Evolutionary conservation across 192 early-diverging fungal genomes (phyloP), one percentile per base, ranked within the genome.

Genomic region (Entomortierella beljakovae): DNA sequence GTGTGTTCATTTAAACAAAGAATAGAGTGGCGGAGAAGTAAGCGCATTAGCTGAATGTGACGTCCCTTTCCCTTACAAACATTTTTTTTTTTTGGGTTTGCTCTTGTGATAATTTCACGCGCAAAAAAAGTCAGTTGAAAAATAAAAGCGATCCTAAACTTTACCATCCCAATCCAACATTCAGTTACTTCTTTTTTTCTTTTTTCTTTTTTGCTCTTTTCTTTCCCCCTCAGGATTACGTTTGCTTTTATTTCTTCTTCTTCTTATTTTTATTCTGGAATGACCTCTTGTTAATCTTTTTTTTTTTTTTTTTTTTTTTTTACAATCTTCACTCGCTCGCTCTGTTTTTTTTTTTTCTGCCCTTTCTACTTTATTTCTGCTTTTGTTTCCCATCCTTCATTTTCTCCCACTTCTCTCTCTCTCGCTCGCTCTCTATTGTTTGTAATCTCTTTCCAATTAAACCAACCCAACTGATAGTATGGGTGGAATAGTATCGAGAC

Each of bases 401-500:
- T 3, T 33, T 15, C 23, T 18, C 57, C 25, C 37, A 8, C 37
- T 38, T 38, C 37, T 13, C 37, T n/a, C n/a, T n/a, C n/a, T n/a
- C n/a, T n/a, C n/a, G n/a, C n/a, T n/a, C n/a, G n/a, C n/a, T n/a
- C n/a, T n/a, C n/a, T n/a, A n/a, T n/a, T n/a, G n/a, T n/a, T n/a
- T n/a, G n/a, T n/a, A n/a, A n/a, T n/a, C n/a, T n/a, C n/a, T n/a
- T n/a, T n/a, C n/a, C n/a, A n/a, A n/a, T n/a, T n/a, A n/a, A n/a
- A n/a, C 37, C 37, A 38, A 38, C 6, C 6, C 13, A 8, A 38
- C 6, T 13, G 13, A 13, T 13, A 43, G n/a, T 48, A 79, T 79
- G 74, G 74, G 74, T 31, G 74, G 66, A 50, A 61, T 79, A 54
- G 64, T 79, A 60, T 79, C 74, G 15, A 50, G 67, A 29, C 61